Evolutionary conservation across 139 green algal species (phyloP).

Genomic region (Ettlia oleoabundans): DNA sequence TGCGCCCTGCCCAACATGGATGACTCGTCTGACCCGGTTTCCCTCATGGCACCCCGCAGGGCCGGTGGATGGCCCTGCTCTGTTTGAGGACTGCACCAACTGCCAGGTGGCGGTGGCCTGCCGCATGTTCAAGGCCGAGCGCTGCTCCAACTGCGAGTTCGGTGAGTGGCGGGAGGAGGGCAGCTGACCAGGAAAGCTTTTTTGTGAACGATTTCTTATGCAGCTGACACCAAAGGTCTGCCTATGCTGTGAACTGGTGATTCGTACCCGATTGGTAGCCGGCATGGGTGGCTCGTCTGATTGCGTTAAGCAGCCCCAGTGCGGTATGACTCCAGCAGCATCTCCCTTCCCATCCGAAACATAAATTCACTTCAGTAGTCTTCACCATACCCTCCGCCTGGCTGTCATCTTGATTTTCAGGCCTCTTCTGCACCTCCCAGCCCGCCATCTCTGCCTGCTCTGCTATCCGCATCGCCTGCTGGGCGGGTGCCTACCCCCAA

Average conservation of each 20-base stretch:
- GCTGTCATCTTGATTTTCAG: conserved; percentile 24
- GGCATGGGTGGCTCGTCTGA: no score
- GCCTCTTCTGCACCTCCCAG: conserved; percentile 67
- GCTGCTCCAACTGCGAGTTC: conserved; percentile 53
- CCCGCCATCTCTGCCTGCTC: conserved; percentile 56
- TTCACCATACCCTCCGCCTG: background rate
- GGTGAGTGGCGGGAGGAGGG: conserved; percentile 22
- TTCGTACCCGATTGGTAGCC: no score
- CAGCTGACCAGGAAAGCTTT: background rate
- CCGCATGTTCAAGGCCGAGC: conserved; percentile 60
- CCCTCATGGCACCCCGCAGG: conserved; percentile 45
- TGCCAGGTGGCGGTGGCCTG: conserved; percentile 54
- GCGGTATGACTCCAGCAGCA: no score
- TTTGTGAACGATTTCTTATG: no score
- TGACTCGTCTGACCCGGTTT: no score
- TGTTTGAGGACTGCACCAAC: conserved; percentile 49
- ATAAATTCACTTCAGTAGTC: no score
- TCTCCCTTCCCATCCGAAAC: no score
- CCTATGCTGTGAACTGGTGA: no score
- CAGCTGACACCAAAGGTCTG: no score
- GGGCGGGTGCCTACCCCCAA: conserved; percentile 64
- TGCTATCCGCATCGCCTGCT: conserved; percentile 58
- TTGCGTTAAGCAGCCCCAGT: no score
- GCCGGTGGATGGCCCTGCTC: conserved; percentile 60
- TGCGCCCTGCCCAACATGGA: no score